Base-by-base conservation (phyloP, 495 filamentous ascomycete genomes). In the Trichoderma asperelloides region DNA sequence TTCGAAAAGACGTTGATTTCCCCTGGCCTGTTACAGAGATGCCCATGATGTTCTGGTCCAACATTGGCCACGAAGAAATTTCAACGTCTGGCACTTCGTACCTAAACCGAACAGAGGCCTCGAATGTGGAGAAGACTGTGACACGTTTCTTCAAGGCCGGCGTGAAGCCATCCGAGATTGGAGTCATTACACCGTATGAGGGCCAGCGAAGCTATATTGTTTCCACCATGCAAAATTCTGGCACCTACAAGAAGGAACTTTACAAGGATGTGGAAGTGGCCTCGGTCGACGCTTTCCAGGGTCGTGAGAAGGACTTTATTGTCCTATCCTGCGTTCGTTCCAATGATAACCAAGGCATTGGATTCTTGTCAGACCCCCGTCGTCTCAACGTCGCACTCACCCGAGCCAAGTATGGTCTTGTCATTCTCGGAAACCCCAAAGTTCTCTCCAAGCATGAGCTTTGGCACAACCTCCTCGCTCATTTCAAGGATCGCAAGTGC, bases 11-110 rank as follows among this genome's bases (percentile, higher is more conserved):
- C 74, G 92, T 98, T 28, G 95, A 99, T 74, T 99, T 99, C 77
- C 95, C 95, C 3, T 99, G 95, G 95, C 95, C 95, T 15, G 92
- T 96, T 51, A 85, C 82, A 63, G 96, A 98, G 70, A 89, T 87
- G 67, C 95, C 95, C 11, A 99, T 99, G 95, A 98, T 98, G 95
- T 99, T 99, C 81, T 99, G 95, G 95, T 96, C 93, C 9, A 98
- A 98, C 74, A 80, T 97, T 57, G 95, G 95, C 65, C 96, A 95
- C 67, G 95, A 99, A 74, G 95, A 99, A 75, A 98, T 99, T 65
- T 96, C 93, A 55, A 95, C 96, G 0, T 97, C 92, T 12, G 96
- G 95, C 72, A 99, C 96, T 0, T 97, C 94, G 11, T 99, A 98
- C 74, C 87, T 99, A 63, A 99, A 99, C 75, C 90, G 95, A 62